Conservation (phyloP, 2,329 filamentous ascomycete species). For the Talaromyces albobiverticillius region DNA sequence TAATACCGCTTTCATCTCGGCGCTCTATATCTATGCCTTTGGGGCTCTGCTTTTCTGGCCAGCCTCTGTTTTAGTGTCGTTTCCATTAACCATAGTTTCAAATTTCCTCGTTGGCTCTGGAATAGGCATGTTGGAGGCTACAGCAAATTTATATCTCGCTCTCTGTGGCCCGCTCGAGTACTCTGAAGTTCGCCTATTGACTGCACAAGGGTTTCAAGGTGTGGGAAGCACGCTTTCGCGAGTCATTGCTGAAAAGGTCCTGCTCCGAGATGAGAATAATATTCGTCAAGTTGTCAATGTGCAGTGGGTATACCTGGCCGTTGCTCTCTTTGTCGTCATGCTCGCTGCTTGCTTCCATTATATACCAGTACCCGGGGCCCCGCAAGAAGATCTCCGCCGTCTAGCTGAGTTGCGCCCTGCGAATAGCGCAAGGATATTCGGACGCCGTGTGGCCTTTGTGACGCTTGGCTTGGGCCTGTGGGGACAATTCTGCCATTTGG, state of each 20-base stretch:
- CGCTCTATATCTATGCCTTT: conserved; percentile 9
- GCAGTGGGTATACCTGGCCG: conserved; percentile 63
- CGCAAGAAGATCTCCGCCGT: conserved; percentile 58
- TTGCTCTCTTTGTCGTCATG: conserved; percentile 57
- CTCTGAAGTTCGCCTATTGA: conserved; percentile 47
- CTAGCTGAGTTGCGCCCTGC: conserved; percentile 51
- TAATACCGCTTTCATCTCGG: background rate
- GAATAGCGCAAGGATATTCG: conserved; percentile 43
- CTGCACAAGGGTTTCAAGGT: conserved; percentile 62
- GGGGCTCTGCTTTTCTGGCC: conserved; percentile 7
- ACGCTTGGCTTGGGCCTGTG: conserved; percentile 54
- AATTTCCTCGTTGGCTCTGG: background rate
- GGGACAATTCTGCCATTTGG: conserved; percentile 57
- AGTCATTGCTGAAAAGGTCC: conserved; percentile 56
- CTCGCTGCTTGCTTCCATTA: conserved; percentile 61
- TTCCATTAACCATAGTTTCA: background rate
- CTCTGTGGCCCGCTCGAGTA: conserved; percentile 8
- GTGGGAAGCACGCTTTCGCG: conserved; percentile 59
- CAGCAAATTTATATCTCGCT: background rate
- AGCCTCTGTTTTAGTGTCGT: background rate
- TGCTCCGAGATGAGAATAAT: conserved; percentile 50
- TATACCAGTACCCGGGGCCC: conserved; percentile 60
- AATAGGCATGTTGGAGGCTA: background rate
- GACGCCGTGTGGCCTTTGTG: conserved; percentile 52
- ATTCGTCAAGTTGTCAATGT: conserved; percentile 56